Evolutionary conservation across 768 basidiomycete genomes (phyloP), one percentile per base, ranked within the genome.

Genomic region (Tylopilus rubrobrunneus): DNA sequence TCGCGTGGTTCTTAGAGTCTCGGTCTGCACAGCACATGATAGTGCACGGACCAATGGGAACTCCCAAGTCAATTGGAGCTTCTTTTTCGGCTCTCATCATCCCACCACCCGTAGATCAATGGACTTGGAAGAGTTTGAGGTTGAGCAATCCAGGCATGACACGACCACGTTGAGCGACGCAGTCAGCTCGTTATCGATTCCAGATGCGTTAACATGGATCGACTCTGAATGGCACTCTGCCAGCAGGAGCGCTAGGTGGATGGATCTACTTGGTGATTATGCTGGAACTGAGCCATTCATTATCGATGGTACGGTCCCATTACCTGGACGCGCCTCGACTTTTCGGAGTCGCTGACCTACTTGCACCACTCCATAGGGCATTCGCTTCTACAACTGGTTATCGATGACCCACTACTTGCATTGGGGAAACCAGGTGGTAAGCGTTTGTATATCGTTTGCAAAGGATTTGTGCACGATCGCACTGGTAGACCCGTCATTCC

Each of bases 251-350:
- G 76, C 74, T 12, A 63, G 80, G 52, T 81, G 79, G 81, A 86
- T 87, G 85, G 86, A 87, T 64, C 72, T 87, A 9, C 68, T 87
- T 28, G 84, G 85, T 4, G 86, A 86, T 61, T 87, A 86, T 64
- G 85, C 82, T 21, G 86, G 86, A 1, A 76, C 63, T 34, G 86
- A 88, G 62, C 74, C 76, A 15, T 88, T 88, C 61, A 60, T 86
- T 39, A 72, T 88, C 53, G 84, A 87, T 65, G 85, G 85, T 81
- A 63, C 17, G 27, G 51, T 36, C 63, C 57, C 40, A 1, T 49
- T 31, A 19, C 34, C 34, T 36, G 4, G 14, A 42, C 19, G 21
- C 25, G n/a, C 39, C 27, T 25, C 12, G 41, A 9, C 10, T 12
- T 34, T 14, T 15, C 36, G 2, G 17, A 44, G 44, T 46, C 14